Percentiles rank a stretch among this genome's conserved stretches.
phyloP scores from a whole-genome alignment of 176 grass and related monocot species.

The Neostapfia colusana region DNA sequence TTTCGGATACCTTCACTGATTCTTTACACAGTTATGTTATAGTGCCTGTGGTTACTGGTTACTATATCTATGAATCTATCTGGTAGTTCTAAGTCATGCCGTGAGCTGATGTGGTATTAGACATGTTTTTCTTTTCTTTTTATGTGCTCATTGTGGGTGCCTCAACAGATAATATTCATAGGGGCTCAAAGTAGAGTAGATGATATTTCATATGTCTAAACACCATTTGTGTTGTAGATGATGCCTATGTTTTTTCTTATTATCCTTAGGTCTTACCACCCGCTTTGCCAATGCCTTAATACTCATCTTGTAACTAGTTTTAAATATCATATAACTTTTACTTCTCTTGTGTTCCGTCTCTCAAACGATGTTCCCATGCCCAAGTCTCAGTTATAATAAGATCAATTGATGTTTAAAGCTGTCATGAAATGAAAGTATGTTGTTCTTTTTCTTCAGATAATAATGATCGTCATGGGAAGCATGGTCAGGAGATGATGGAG shows the following conservation, averaged over 20 bases:
- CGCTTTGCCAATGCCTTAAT: background rate
- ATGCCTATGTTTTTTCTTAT: conserved; percentile 2
- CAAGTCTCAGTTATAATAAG: too few species aligned
- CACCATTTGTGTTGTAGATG: background rate
- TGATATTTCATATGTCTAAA: background rate
- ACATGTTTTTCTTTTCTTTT: background rate
- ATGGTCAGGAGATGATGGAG: conserved; percentile 20
- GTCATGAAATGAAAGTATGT: conserved; percentile 16
- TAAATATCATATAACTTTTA: conserved; percentile 4
- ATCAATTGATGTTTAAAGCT: too few species aligned
- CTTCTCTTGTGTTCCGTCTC: background rate
- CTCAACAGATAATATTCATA: background rate
- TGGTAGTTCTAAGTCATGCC: conserved; percentile 12
- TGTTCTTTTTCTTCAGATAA: conserved; percentile 45
- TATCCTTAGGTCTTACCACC: background rate
- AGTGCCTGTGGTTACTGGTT: background rate
- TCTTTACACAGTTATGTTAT: too few species aligned
- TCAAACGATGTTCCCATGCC: conserved; percentile 9
- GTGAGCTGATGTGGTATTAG: background rate
- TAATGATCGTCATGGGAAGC: conserved; percentile 44
- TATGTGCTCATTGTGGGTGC: background rate
- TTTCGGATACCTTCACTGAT: too few species aligned
- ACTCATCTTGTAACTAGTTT: conserved; percentile 14
- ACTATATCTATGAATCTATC: too few species aligned
- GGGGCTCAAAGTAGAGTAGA: background rate